Percentiles rank a stretch among this genome's conserved stretches.
phyloP scores from a whole-genome alignment of 352 stramenopile species.

The Globisporangium nunn region DNA sequence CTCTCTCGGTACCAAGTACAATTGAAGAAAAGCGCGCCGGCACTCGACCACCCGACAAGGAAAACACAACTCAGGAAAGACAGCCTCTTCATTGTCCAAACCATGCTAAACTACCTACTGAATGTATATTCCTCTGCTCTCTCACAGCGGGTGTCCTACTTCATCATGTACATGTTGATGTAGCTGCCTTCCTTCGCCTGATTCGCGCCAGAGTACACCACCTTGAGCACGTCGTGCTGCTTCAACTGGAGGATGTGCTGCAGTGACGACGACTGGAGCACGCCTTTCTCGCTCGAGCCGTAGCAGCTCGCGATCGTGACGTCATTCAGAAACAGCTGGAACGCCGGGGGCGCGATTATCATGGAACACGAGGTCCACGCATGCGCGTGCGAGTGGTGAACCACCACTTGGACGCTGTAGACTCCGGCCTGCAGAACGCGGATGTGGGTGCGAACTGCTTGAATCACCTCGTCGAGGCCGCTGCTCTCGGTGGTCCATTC shows the following conservation, averaged over 20 bases:
- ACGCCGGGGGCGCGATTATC: background rate
- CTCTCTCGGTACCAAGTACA: background rate
- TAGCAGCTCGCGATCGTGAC: background rate
- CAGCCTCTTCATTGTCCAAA: background rate
- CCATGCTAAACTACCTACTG: background rate
- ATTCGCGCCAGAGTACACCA: background rate
- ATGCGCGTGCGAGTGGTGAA: background rate
- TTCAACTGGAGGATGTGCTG: background rate
- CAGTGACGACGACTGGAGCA: background rate
- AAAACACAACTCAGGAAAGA: background rate
- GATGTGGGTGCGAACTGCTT: background rate
- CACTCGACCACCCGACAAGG: background rate
- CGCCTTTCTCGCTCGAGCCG: conserved; percentile 1
- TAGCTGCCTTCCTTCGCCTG: conserved; percentile 1
- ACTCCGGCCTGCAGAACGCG: background rate
- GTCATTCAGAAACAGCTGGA: background rate
- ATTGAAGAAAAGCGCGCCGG: background rate
- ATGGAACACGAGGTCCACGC: too few species aligned
- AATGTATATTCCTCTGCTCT: background rate
- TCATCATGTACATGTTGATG: background rate
- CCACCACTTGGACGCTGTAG: background rate
- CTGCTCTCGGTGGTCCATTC: background rate
- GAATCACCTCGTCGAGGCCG: background rate
- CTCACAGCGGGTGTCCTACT: background rate
- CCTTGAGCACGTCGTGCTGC: background rate